Percentiles rank a stretch among this genome's conserved stretches.
These are phyloP conservation scores for Berkeleyomyces rouxiae DNA, from an alignment of 2,329 filamentous ascomycete species.

Conservation along the genomic window DNA sequence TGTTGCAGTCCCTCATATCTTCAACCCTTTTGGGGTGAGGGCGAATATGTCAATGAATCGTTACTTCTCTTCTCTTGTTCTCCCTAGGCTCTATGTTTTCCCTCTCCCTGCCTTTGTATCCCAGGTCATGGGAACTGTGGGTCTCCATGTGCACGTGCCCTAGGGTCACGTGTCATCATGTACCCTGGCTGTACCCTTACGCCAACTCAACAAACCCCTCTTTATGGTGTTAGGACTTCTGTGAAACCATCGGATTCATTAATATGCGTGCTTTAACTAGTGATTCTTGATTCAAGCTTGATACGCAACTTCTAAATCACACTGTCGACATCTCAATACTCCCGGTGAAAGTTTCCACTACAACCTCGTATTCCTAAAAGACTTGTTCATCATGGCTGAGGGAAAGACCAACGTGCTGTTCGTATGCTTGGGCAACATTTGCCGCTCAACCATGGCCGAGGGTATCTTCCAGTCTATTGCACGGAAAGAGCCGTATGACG, in stretches of 20 bases:
- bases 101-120: no score
- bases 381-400: background rate
- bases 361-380: background rate
- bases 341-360: background rate
- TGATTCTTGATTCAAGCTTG: background rate
- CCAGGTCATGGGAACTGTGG: background rate
- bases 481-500: conserved; percentile 41
- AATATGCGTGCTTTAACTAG: background rate
- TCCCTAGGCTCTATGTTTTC: no score
- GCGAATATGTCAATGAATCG: no score
- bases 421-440: conserved; percentile 95
- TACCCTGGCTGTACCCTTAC: no score
- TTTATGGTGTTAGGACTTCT: background rate
- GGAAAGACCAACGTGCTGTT: conserved; percentile 58
- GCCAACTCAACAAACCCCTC: no score
- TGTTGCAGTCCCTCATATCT: background rate
- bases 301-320: background rate
- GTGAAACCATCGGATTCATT: background rate
- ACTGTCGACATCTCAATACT: background rate
- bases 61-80: no score
- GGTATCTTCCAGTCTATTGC: conserved; percentile 68
- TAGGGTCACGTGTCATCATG: no score
- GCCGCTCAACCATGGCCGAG: conserved; percentile 86
- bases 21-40: background rate
- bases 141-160: no score